These are phyloP conservation scores for Colletotrichum aenigma DNA, from an alignment of 2,329 filamentous ascomycete species.

Conservation along the genomic window DNA sequence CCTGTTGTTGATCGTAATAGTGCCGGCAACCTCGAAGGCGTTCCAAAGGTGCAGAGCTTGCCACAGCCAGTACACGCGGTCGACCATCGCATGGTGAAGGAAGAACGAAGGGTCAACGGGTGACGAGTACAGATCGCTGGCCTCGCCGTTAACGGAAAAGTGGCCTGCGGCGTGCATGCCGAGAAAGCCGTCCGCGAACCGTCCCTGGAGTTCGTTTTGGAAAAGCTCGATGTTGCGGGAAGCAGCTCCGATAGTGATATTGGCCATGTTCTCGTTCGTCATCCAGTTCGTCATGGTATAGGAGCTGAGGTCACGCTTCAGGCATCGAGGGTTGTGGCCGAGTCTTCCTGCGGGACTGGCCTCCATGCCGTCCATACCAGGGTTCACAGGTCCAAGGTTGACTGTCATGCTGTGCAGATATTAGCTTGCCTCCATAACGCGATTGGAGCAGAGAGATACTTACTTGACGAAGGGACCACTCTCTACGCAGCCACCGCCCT, in stretches of 20 bases:
- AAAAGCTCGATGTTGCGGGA: constrained; percentile 33
- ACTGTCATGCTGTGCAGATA: constrained; percentile 37
- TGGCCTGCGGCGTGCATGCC: constrained; percentile 43
- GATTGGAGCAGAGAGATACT: constrained; percentile 19
- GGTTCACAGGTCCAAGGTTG: constrained; percentile 41
- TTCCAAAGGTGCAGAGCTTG: constrained; percentile 25
- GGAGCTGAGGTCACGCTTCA: constrained; percentile 45
- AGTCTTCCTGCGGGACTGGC: constrained; percentile 22
- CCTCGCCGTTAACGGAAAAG: constrained; percentile 41
- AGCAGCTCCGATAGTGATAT: constrained; percentile 31
- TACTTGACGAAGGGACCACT: constrained; percentile 33
- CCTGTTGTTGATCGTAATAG: constrained; percentile 23
- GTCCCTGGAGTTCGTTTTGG: constrained; percentile 39
- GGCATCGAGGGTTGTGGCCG: constrained; percentile 49
- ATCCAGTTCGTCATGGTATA: constrained; percentile 24
- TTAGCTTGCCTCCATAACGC: constrained; percentile 41
- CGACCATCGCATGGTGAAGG: constrained; percentile 30
- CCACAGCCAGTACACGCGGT: constrained; percentile 32
- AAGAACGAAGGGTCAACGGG: constrained; percentile 32
- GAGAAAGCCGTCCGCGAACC: constrained; percentile 22
- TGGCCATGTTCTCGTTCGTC: constrained; percentile 23
- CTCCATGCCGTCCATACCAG: constrained; percentile 30
- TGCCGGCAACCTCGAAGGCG: constrained; percentile 22
- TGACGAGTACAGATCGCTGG: constrained; percentile 32
- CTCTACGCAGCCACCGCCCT: constrained; percentile 37